phyloP scores from a whole-genome alignment of 352 stramenopile genomes.

The Blastocystis sp. region DNA sequence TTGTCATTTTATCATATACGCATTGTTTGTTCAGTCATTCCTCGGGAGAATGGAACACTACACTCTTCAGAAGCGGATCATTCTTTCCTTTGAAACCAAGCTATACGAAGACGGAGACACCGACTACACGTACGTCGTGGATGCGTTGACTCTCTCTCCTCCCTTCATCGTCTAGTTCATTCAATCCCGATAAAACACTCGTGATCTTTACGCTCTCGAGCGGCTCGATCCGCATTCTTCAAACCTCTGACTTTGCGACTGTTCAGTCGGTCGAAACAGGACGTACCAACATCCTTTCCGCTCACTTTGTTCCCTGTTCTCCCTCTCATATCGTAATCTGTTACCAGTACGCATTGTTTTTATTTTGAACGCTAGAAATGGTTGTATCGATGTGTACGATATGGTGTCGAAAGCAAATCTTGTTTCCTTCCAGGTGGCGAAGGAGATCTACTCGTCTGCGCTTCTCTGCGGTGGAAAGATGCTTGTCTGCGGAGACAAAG shows the following conservation, averaged over 20 bases:
- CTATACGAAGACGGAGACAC: slow-evolving; percentile 44
- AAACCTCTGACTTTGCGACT: background rate
- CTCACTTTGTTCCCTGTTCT: slow-evolving; percentile 7
- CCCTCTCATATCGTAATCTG: background rate
- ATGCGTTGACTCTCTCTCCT: background rate
- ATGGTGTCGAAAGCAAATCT: background rate
- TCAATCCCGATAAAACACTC: background rate
- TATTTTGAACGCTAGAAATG: slow-evolving; percentile 14
- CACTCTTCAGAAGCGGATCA: slow-evolving; percentile 20
- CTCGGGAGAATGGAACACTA: background rate
- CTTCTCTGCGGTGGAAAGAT: slow-evolving; percentile 33
- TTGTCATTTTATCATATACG: slow-evolving; percentile 44
- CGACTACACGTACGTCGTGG: slow-evolving; percentile 30
- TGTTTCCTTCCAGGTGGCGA: background rate
- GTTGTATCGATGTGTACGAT: slow-evolving; percentile 13
- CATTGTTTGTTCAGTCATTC: slow-evolving; percentile 24
- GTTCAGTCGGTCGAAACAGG: background rate
- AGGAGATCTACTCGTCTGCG: slow-evolving; percentile 2
- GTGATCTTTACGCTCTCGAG: slow-evolving; percentile 2
- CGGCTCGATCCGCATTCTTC: slow-evolving; percentile 14
- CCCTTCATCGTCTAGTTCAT: background rate
- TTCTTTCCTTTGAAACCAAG: slow-evolving; percentile 34
- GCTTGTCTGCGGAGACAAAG: slow-evolving; percentile 31
- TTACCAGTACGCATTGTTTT: slow-evolving; percentile 11
- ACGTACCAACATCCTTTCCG: background rate